Percentiles rank a stretch among this genome's conserved stretches.
Evolutionary conservation across 345 rosid genomes (phyloP).

Genomic region (Syzygium grande): DNA sequence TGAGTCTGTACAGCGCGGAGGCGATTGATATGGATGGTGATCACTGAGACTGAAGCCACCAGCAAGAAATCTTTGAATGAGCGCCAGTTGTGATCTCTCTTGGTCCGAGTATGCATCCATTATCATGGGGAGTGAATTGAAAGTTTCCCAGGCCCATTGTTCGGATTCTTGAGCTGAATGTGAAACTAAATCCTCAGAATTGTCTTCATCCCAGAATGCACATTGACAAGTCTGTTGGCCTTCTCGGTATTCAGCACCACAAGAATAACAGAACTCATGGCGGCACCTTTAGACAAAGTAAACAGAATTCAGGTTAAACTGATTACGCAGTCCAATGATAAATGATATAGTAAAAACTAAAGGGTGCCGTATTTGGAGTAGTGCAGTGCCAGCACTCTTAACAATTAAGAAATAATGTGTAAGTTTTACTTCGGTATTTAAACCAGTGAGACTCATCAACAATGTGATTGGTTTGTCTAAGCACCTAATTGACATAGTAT

Average conservation of each 20-base stretch:
- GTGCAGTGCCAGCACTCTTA: background rate
- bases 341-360: background rate
- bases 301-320: background rate
- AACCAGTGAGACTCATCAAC: background rate
- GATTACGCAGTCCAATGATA: background rate
- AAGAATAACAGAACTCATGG: conserved; percentile 91
- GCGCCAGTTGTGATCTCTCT: conserved; percentile 87
- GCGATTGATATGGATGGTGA: conserved; percentile 80
- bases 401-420: background rate
- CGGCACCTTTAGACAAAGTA: conserved; percentile 50
- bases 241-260: conserved; percentile 79
- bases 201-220: conserved; percentile 87
- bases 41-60: conserved; percentile 92
- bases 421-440: background rate
- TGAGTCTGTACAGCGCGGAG: conserved; percentile 82
- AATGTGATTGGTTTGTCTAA: background rate
- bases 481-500: background rate
- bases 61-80: conserved; percentile 88
- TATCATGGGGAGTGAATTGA: conserved; percentile 70
- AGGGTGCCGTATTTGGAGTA: background rate
- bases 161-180: conserved; percentile 77
- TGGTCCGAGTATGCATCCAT: conserved; percentile 94
- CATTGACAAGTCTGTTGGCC: conserved; percentile 83
- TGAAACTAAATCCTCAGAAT: conserved; percentile 39
- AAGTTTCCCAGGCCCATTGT: conserved; percentile 96